A percentile compares a stretch with the other conserved stretches of the same genome.
Evolutionary conservation across 202 grass and related monocot species (phyloP).

Genomic region (Setaria italica): DNA sequence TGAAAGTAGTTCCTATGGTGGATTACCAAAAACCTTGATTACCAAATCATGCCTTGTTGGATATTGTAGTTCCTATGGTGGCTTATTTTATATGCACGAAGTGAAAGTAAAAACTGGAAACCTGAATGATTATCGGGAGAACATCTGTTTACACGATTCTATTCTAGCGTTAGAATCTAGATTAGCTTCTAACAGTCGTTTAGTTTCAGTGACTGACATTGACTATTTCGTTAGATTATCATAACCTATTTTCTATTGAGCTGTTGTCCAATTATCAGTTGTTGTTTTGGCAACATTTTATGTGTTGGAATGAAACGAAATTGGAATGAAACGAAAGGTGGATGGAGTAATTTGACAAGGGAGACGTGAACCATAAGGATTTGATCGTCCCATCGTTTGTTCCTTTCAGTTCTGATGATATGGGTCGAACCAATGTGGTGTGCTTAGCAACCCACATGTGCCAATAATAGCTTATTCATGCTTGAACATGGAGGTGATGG

Average conservation of each 20-base stretch:
- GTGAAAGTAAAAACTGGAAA: not conserved
- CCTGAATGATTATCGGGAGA: not conserved
- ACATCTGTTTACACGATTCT: not conserved
- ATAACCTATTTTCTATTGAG: not conserved
- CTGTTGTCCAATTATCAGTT: not conserved
- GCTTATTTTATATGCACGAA: not conserved
- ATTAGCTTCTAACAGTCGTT: not conserved
- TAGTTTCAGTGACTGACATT: not conserved
- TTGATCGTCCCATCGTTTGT: not conserved
- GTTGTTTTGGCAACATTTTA: not conserved
- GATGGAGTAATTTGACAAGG: not conserved
- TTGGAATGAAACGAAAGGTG: not conserved
- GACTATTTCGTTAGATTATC: not conserved
- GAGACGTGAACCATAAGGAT: too few relatives aligned
- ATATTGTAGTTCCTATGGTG: not conserved
- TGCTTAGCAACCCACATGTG: not conserved
- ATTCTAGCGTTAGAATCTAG: not conserved
- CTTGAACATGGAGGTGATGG: not conserved
- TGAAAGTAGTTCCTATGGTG: too few relatives aligned
- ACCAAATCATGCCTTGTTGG: not conserved
- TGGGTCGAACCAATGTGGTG: not conserved
- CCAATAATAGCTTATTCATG: too few relatives aligned
- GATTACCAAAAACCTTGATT: not conserved
- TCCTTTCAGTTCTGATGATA: not conserved
- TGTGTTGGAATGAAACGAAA: not conserved